These are phyloP conservation scores for Chimonanthus salicifolius DNA, from an alignment of 164 flowering plant species.

Conservation along the genomic window DNA sequence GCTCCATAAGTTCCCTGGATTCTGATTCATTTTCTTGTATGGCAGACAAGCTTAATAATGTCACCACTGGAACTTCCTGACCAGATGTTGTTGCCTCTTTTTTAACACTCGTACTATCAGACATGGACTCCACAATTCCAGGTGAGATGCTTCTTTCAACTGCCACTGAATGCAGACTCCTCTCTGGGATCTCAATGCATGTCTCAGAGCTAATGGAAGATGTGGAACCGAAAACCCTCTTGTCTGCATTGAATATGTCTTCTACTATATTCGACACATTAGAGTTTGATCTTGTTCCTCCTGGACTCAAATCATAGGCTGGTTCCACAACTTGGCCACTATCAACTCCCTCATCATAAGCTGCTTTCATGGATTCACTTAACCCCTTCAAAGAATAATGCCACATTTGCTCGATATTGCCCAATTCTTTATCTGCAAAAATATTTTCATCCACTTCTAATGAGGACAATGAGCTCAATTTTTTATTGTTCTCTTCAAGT, in stretches of 20 bases:
- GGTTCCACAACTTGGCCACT: conserved; percentile 47
- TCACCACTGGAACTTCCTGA: conserved; percentile 14
- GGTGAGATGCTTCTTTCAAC: conserved; percentile 15
- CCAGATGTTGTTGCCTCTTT: conserved; percentile 16
- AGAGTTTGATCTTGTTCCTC: conserved; percentile 28
- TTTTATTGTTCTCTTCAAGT: conserved; percentile 27
- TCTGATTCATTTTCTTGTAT: conserved; percentile 23
- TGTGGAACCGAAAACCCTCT: conserved; percentile 14
- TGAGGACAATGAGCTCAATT: conserved; percentile 18
- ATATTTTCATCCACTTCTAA: conserved; percentile 8
- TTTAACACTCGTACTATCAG: conserved; percentile 11
- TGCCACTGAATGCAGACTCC: conserved; percentile 16
- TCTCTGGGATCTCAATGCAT: conserved; percentile 24
- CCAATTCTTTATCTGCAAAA: conserved; percentile 12
- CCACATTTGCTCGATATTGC: conserved; percentile 1
- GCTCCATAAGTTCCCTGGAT: conserved; percentile 12
- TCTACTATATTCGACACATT: conserved; percentile 12
- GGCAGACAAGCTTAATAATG: conserved; percentile 13
- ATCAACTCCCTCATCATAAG: conserved; percentile 13
- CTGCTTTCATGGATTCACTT: conserved; percentile 8
- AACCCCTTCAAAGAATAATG: not conserved
- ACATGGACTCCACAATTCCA: conserved; percentile 16
- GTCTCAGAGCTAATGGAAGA: conserved; percentile 32
- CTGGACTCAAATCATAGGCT: conserved; percentile 72
- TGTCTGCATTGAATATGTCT: conserved; percentile 14